Base-by-base conservation (phyloP, 768 basidiomycete genomes). In the Suillus discolor region DNA sequence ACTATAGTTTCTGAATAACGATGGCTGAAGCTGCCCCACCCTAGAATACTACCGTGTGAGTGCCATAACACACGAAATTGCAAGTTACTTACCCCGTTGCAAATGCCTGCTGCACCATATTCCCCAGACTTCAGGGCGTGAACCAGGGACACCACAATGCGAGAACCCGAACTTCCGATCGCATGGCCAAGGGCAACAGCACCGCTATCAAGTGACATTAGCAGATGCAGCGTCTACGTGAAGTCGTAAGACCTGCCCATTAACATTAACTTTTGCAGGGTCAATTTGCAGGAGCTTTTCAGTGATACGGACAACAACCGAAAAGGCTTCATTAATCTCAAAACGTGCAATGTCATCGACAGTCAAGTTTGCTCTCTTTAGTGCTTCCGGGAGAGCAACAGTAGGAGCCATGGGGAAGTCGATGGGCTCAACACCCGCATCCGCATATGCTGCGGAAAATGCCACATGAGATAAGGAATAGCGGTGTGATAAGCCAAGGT, bases 281-380 rank as follows among this genome's bases (percentile, higher is more conserved):
- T 94, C 91, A 68, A 99, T 84, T 63, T 84, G 83, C 68, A 97
- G 85, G 23, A 94, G 84, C 80, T 98, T 92, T 81, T 97, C 94
- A 3, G 92, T 92, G 62, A 97, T 91, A 60, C 91, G 86, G 70
- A 93, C 91, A 70, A 99, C 97, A 57, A 92, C 92, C 2, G 95
- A 96, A 85, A 98, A 99, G 34, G 97, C 97, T 78, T 99, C 97
- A 77, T 99, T 99, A 77, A 99, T 87, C 78, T 99, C 97, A 75
- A 94, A 99, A 59, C 91, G 84, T 54, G 95, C 84, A 69, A 99
- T 94, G 72, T 99, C 94, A 53, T 91, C 83, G 57, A 88, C 74
- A 23, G 88, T 87, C 65, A 99, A 82, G 71, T 92, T 92, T 25
- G 97, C 97, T 73, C 85, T 89, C 82, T 95, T 80, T 66, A 99